phyloP scores from a whole-genome alignment of 805 yeast genomes.

The Wickerhamomyces bisporus region DNA sequence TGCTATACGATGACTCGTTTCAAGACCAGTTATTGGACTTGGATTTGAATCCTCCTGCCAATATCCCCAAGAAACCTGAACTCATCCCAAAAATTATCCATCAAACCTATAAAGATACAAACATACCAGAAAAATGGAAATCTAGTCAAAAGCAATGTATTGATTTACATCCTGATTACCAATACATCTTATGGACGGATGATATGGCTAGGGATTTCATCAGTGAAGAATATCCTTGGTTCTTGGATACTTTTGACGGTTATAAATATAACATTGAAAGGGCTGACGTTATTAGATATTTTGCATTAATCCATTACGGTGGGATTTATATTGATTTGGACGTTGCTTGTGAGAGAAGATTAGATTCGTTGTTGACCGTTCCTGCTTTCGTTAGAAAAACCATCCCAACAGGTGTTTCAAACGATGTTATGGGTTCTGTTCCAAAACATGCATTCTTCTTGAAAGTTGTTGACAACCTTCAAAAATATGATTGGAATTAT shows the following conservation, averaged over 20 bases:
- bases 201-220: conserved; percentile 75
- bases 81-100: conserved; percentile 87
- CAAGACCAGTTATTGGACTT: conserved; percentile 56
- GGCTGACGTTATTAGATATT: conserved; percentile 88
- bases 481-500: conserved; percentile 66
- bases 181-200: conserved; percentile 89
- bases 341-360: conserved; percentile 73
- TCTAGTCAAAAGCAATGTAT: conserved; percentile 72
- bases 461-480: conserved; percentile 59
- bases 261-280: conserved; percentile 81
- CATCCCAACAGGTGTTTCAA: conserved; percentile 84
- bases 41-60: conserved; percentile 53
- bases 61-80: conserved; percentile 40
- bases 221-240: conserved; percentile 80
- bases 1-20: conserved; percentile 65
- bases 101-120: conserved; percentile 80
- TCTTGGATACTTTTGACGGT: conserved; percentile 67
- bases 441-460: conserved; percentile 83
- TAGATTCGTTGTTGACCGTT: conserved; percentile 75
- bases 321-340: conserved; percentile 89
- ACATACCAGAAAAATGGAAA: conserved; percentile 78
- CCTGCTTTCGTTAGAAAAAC: conserved; percentile 89
- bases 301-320: conserved; percentile 76
- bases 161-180: conserved; percentile 80
- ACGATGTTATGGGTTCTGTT: conserved; percentile 88